Base-by-base conservation (phyloP, 768 basidiomycete species). In the Pilatotrama ljubarskyi region DNA sequence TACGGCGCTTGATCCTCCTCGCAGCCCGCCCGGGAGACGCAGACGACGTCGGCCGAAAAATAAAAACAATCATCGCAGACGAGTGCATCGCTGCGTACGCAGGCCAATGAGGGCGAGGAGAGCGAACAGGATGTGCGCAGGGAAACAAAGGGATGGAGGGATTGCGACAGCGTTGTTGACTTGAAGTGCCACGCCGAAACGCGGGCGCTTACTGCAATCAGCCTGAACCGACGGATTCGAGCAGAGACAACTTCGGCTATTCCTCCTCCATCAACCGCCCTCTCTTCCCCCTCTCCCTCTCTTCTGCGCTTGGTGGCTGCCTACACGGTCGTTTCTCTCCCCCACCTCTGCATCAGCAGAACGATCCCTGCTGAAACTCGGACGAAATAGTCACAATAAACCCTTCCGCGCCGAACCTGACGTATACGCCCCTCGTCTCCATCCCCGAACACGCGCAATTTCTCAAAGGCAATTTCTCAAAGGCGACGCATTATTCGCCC, bases 311-410 rank as follows among this genome's bases (percentile, higher is more conserved):
- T 46, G 20, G 37, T 55, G 25, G 61, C 51, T 57, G 50, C 26
- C 36, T 57, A 49, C 55, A 51, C 56, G 43, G 43, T 58, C 61
- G 5, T 56, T 61, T 53, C 55, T 62, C 38, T 51, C 49, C 55
- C 26, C 50, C n/a, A 22, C 55, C 32, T 37, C 8, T 15, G n/a
- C 35, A 25, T 10, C 43, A n/a, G 35, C 43, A 36, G 14, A n/a
- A 46, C 24, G 13, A 17, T 26, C 13, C 5, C 17, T 7, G 18
- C 46, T 18, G 3, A 32, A 32, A 6, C 41, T 18, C 14, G 17
- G 15, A 2, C 49, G 3, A 47, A 47, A 47, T 41, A 54, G 50
- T 26, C 35, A 59, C 48, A 59, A 59, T 52, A 59, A 50, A 20
- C 53, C 47, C 40, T 44, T 5, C 50, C 20, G 22, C 10, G 18